Percentiles rank a stretch among this genome's conserved stretches.
These are phyloP conservation scores for Boletus vermiculosoides DNA, from an alignment of 768 basidiomycete genomes.

Conservation along the genomic window DNA sequence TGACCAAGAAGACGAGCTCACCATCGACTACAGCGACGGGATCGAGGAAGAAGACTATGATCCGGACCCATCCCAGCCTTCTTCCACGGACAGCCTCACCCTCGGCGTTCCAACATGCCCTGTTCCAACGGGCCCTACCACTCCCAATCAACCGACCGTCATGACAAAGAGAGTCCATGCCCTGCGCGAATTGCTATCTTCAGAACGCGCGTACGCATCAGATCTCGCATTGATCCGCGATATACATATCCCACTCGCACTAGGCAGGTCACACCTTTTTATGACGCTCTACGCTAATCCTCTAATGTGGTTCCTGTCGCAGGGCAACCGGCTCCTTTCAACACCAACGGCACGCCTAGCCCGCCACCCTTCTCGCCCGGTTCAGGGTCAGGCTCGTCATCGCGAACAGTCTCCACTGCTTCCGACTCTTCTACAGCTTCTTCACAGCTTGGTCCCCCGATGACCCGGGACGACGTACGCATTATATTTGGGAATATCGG, in stretches of 20 bases:
- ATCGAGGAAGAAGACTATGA: conserved; percentile 31
- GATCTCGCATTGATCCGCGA: conserved; percentile 78
- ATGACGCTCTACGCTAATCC: conserved; percentile 1
- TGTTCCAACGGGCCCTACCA: conserved; percentile 5
- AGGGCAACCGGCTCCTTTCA: conserved; percentile 45
- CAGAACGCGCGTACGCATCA: conserved; percentile 80
- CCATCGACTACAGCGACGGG: conserved; percentile 21
- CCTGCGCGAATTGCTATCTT: conserved; percentile 71
- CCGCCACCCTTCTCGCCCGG: conserved; percentile 31
- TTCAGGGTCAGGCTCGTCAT: conserved; percentile 37
- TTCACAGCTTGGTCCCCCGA: conserved; percentile 52
- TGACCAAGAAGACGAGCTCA: conserved; percentile 23
- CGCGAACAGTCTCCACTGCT: conserved; percentile 42
- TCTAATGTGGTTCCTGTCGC: conserved; percentile 8
- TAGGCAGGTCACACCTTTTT: conserved; percentile 48
- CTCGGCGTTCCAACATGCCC: conserved; percentile 15
- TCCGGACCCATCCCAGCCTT: conserved; percentile 23
- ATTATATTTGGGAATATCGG: conserved; percentile 76
- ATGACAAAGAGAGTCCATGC: conserved; percentile 76
- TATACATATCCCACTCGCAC: conserved; percentile 74
- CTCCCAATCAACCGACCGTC: conserved; percentile 33
- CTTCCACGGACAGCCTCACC: conserved; percentile 28
- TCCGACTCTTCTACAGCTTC: conserved; percentile 54
- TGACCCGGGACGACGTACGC: conserved; percentile 67
- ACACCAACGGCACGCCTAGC: conserved; percentile 24